Percentiles rank a stretch among this genome's conserved stretches.
Evolutionary conservation across 2,329 filamentous ascomycete species (phyloP).

Genomic region (Calonectria montana): DNA sequence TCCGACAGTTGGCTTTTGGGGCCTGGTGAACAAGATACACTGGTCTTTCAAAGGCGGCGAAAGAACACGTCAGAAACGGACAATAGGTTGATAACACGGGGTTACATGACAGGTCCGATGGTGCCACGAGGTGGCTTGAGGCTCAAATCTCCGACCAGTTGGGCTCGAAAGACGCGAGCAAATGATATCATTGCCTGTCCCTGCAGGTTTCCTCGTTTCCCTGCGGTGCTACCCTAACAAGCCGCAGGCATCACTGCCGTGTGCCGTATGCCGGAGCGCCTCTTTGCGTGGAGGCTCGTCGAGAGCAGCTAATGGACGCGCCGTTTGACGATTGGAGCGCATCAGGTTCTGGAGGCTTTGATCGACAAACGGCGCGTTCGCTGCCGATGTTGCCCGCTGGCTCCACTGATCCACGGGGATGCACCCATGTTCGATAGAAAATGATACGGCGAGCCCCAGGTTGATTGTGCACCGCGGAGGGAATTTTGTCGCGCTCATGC

Average conservation of each 20-base stretch:
- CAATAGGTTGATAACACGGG: neutral
- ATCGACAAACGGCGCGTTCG: conserved; percentile 24
- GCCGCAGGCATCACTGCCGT: neutral
- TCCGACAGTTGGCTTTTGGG: neutral
- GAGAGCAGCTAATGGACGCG: neutral
- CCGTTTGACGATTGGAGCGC: conserved; percentile 38
- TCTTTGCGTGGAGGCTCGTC: neutral
- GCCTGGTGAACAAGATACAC: neutral
- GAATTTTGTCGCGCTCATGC: neutral
- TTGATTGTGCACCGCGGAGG: neutral
- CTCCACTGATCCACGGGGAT: neutral
- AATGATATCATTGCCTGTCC: conserved; percentile 34
- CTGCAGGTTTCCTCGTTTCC: conserved; percentile 18
- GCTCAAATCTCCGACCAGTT: conserved; percentile 17
- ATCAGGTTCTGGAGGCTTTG: conserved; percentile 25
- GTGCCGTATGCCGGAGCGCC: conserved; percentile 3
- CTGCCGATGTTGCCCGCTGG: neutral
- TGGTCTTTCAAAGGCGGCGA: neutral
- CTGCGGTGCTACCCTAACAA: conserved; percentile 12
- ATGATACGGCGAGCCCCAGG: neutral
- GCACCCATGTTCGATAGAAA: neutral
- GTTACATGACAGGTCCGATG: conserved; percentile 1
- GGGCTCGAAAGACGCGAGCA: neutral
- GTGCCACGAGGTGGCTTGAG: conserved; percentile 21
- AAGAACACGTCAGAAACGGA: too few species aligned